A percentile compares a stretch with the other conserved stretches of the same genome.
Evolutionary conservation across 1,139 yeast species (phyloP).

Genomic region (Diutina siamensis): DNA sequence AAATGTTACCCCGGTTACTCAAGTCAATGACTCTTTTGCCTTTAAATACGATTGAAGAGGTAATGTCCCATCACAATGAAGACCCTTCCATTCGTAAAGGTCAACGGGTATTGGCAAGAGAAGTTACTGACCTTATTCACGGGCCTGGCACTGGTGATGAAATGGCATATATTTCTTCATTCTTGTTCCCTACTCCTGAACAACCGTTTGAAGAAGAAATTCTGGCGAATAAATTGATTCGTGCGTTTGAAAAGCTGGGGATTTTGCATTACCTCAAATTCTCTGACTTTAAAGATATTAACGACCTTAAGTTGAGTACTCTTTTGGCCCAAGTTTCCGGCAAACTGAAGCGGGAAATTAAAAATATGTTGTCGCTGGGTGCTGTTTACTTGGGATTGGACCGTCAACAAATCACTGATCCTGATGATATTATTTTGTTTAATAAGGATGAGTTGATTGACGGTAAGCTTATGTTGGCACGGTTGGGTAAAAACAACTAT

Average conservation of each 20-base stretch:
- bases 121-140: slow-evolving; percentile 78
- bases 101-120: slow-evolving; percentile 68
- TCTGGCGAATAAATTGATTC: slow-evolving; percentile 42
- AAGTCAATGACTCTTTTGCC: slow-evolving; percentile 77
- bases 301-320: slow-evolving; percentile 30
- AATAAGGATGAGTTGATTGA: slow-evolving; percentile 44
- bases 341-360: slow-evolving; percentile 41
- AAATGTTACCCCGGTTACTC: slow-evolving; percentile 56
- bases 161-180: slow-evolving; percentile 51
- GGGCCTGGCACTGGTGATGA: slow-evolving; percentile 67
- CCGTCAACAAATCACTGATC: slow-evolving; percentile 41
- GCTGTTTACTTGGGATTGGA: slow-evolving; percentile 65
- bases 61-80: slow-evolving; percentile 35
- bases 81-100: slow-evolving; percentile 61
- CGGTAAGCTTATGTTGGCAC: slow-evolving; percentile 46
- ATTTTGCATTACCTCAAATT: slow-evolving; percentile 34
- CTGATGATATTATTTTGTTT: slow-evolving; percentile 37
- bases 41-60: slow-evolving; percentile 37
- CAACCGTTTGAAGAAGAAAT: slow-evolving; percentile 35
- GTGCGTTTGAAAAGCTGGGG: slow-evolving; percentile 51
- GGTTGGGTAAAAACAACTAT: slow-evolving; percentile 67
- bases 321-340: slow-evolving; percentile 26
- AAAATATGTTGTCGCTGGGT: slow-evolving; percentile 54
- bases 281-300: slow-evolving; percentile 20
- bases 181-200: slow-evolving; percentile 52